phyloP scores from a whole-genome alignment of 1,284 basidiomycete species.

The Moniliella sp. region DNA sequence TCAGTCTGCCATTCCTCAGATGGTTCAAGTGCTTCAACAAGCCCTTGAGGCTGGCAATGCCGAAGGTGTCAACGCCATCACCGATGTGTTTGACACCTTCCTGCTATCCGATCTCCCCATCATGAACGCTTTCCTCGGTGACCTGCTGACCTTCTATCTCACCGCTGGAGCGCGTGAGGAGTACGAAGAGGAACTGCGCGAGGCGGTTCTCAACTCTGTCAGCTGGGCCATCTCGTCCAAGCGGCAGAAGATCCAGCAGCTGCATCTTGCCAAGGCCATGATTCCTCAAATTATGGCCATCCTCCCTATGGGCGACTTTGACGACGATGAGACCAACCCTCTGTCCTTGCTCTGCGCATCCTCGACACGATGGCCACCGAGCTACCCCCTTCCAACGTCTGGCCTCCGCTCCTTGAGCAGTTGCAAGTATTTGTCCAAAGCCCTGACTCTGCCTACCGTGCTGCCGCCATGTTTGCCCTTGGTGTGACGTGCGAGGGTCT shows the following conservation, averaged over 20 bases:
- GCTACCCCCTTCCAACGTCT: slow-evolving; percentile 83
- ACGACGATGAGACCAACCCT: slow-evolving; percentile 65
- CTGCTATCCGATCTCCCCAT: slow-evolving; percentile 76
- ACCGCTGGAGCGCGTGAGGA: slow-evolving; percentile 57
- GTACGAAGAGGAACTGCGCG: slow-evolving; percentile 61
- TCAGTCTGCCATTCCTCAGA: slow-evolving; percentile 66
- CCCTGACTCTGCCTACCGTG: slow-evolving; percentile 46
- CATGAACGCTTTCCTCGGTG: slow-evolving; percentile 64
- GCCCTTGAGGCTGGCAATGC: slow-evolving; percentile 64
- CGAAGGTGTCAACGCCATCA: slow-evolving; percentile 61
- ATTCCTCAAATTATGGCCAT: slow-evolving; percentile 81
- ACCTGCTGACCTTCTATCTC: slow-evolving; percentile 73
- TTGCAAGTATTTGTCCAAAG: slow-evolving; percentile 36
- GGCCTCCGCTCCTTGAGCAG: slow-evolving; percentile 59
- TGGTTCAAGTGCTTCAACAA: slow-evolving; percentile 74
- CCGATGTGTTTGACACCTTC: slow-evolving; percentile 86
- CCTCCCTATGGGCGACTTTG: slow-evolving; percentile 65
- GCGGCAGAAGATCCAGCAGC: slow-evolving; percentile 78
- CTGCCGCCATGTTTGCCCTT: slow-evolving; percentile 83
- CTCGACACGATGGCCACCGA: slow-evolving; percentile 81
- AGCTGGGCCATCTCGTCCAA: slow-evolving; percentile 82
- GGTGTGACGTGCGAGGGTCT: slow-evolving; percentile 93
- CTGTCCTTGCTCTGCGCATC: slow-evolving; percentile 79
- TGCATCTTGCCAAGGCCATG: slow-evolving; percentile 65
- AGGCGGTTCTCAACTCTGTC: slow-evolving; percentile 77